phyloP scores from a whole-genome alignment of 352 stramenopile species.

The Globisporangium irregulare region DNA sequence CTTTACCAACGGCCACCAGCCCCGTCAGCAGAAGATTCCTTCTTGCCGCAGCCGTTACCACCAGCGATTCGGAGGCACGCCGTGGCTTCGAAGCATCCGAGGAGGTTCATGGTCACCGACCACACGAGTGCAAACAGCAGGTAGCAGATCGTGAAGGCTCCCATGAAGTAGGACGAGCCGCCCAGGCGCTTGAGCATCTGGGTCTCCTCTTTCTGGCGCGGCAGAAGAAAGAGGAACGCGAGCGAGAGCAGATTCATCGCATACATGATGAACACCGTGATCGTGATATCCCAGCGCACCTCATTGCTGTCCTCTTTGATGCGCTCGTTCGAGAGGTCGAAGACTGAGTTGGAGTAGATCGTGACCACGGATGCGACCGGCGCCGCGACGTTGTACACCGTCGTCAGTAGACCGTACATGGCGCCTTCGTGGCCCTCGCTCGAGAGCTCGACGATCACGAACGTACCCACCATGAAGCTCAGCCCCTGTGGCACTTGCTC shows the following conservation, averaged over 20 bases:
- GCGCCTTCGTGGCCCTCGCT: conserved; percentile 40
- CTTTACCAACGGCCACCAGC: background rate
- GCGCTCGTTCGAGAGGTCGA: conserved; percentile 29
- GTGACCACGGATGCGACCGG: conserved; percentile 34
- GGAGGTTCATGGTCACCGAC: conserved; percentile 54
- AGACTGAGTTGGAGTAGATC: conserved; percentile 37
- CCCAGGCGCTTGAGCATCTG: conserved; percentile 42
- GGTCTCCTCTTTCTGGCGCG: conserved; percentile 53
- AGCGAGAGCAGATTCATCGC: conserved; percentile 40
- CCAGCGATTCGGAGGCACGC: conserved; percentile 57
- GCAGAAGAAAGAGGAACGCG: conserved; percentile 48
- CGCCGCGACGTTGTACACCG: conserved; percentile 29
- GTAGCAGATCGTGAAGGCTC: conserved; percentile 31
- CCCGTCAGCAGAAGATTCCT: background rate
- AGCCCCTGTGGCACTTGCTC: conserved; percentile 32
- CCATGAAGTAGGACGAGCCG: conserved; percentile 30
- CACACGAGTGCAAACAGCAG: conserved; percentile 48
- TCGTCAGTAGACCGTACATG: conserved; percentile 37
- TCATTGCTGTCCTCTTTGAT: conserved; percentile 29
- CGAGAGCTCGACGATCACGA: conserved; percentile 43
- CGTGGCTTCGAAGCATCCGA: conserved; percentile 55
- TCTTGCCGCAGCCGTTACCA: conserved; percentile 35
- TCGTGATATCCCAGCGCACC: conserved; percentile 31
- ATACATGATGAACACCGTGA: conserved; percentile 37
- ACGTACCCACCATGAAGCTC: conserved; percentile 37